Evolutionary conservation across 768 basidiomycete genomes (phyloP).

Genomic region (Polyporus arcularius): DNA sequence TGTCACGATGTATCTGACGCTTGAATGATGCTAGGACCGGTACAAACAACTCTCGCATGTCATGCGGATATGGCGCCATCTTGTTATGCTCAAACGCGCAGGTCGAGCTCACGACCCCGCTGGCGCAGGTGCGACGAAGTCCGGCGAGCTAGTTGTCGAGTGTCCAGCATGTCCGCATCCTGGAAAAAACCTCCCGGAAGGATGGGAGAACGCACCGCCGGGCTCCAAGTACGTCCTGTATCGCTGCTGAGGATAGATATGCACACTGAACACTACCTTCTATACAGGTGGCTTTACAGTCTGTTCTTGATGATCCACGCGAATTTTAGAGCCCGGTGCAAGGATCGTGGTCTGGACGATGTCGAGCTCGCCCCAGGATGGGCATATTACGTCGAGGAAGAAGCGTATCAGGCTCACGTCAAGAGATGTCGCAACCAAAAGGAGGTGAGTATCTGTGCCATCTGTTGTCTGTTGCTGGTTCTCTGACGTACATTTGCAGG

Average conservation of each 20-base stretch:
- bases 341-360: conserved; percentile 1
- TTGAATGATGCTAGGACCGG: conserved; percentile 9
- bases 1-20: not conserved
- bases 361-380: conserved; percentile 19
- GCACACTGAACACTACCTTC: too few relatives aligned
- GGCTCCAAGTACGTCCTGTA: conserved; percentile 15
- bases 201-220: conserved; percentile 18
- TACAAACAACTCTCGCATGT: conserved; percentile 16
- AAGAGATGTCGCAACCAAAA: conserved; percentile 18
- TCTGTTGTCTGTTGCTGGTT: too few relatives aligned
- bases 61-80: conserved; percentile 21
- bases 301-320: conserved; percentile 31
- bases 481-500: not conserved
- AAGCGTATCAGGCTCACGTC: conserved; percentile 20
- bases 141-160: conserved; percentile 19
- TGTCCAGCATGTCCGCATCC: conserved; percentile 31
- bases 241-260: too few relatives aligned
- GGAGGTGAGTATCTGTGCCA: conserved; percentile 10
- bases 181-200: conserved; percentile 19
- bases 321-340: conserved; percentile 29
- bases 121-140: conserved; percentile 4
- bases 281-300: conserved; percentile 28
- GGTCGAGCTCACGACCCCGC: conserved; percentile 24
- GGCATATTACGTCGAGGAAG: conserved; percentile 29
- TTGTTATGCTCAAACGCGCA: conserved; percentile 21